A percentile compares a stretch with the other conserved stretches of the same genome.
Conservation (phyloP, 2,329 filamentous ascomycete species). For the Ascosphaera aggregata region DNA sequence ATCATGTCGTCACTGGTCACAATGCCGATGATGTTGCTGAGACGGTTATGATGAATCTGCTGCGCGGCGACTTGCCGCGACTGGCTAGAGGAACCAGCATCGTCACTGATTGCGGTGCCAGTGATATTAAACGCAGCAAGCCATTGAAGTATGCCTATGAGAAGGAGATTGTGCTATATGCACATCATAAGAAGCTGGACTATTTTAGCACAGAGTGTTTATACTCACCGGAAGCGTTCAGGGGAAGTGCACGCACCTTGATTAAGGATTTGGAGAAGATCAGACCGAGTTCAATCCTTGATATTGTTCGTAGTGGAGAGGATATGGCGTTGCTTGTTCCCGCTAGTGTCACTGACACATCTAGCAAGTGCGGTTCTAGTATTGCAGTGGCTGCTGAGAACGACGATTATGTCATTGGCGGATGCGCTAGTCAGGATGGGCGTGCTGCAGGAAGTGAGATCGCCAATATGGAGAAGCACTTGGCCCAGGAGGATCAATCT, state of each 20-base stretch:
- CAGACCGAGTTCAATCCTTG: conserved; percentile 76
- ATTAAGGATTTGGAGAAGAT: conserved; percentile 94
- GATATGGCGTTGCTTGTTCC: conserved; percentile 86
- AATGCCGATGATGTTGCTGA: conserved; percentile 96
- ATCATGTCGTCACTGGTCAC: conserved; percentile 89
- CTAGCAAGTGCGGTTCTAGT: conserved; percentile 6
- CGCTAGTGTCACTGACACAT: conserved; percentile 24
- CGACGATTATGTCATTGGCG: conserved; percentile 34
- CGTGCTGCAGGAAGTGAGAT: conserved; percentile 50
- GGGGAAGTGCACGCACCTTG: conserved; percentile 69
- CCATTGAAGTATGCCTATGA: conserved; percentile 97
- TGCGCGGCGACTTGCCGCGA: conserved; percentile 72
- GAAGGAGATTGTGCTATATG: conserved; percentile 96
- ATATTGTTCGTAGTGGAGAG: conserved; percentile 85
- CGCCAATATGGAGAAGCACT: conserved; percentile 53
- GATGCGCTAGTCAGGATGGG: conserved; percentile 51
- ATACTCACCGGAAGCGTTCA: conserved; percentile 91
- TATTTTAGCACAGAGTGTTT: conserved; percentile 99
- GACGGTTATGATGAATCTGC: conserved; percentile 91
- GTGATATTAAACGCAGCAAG: conserved; percentile 85
- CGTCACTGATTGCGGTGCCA: conserved; percentile 51
- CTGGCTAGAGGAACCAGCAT: conserved; percentile 79
- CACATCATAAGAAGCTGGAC: conserved; percentile 86
- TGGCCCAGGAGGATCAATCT: conserved; percentile 40
- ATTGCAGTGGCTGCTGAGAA: conserved; percentile 13